A percentile compares a stretch with the other conserved stretches of the same genome.
These are phyloP conservation scores for Brassica carinata DNA, from an alignment of 345 rosid genomes.

Conservation along the genomic window DNA sequence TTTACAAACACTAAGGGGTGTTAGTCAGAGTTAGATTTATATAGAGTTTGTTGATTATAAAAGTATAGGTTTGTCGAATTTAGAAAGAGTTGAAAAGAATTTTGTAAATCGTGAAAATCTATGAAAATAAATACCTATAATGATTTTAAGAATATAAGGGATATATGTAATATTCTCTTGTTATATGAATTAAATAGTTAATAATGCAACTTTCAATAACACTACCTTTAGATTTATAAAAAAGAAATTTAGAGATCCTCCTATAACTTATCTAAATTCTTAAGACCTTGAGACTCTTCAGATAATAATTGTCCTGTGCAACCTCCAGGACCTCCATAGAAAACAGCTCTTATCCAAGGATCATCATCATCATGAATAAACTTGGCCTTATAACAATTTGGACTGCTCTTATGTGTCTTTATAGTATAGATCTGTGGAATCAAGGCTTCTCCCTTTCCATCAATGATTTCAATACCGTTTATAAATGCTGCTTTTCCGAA, in stretches of 20 bases:
- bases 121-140: no score
- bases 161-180: no score
- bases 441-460: conserved; percentile 3
- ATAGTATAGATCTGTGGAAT: conserved; percentile 28
- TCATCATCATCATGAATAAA: conserved; percentile 21
- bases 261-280: neutral
- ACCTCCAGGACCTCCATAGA: conserved; percentile 37
- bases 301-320: neutral
- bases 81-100: no score
- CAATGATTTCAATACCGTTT: conserved; percentile 22
- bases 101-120: no score
- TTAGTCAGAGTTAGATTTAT: no score
- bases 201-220: no score
- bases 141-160: no score
- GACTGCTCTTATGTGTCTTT: conserved; percentile 6
- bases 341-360: conserved; percentile 28
- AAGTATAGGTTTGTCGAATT: no score
- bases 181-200: no score
- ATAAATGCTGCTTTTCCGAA: conserved; percentile 22
- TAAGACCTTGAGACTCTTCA: neutral
- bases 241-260: neutral
- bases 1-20: no score
- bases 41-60: no score
- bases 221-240: no score
- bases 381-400: conserved; percentile 28